Conservation (phyloP, 257 asterid species). For the Solanum tacnaense region DNA sequence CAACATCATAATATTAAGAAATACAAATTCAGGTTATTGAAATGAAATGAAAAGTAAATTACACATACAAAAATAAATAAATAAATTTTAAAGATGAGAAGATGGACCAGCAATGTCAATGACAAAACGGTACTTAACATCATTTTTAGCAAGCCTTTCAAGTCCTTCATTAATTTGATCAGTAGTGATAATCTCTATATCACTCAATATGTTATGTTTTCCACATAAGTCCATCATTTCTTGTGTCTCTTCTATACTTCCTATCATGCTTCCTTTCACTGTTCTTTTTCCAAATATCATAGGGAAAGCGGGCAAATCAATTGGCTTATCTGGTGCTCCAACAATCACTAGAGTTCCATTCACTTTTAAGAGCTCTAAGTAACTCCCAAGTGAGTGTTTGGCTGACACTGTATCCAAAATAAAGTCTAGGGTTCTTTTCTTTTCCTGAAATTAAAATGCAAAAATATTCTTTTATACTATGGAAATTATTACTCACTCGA, state of each 20-base stretch:
- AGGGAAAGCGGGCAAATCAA: conserved; percentile 74
- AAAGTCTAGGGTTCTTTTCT: conserved; percentile 55
- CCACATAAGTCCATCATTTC: conserved; percentile 82
- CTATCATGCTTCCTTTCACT: conserved; percentile 81
- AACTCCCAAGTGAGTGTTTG: conserved; percentile 60
- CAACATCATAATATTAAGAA: neutral
- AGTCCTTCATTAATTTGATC: conserved; percentile 53
- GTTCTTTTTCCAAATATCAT: conserved; percentile 72
- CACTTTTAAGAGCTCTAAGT: conserved; percentile 55
- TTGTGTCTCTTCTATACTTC: conserved; percentile 76
- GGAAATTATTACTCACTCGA: too few relatives aligned
- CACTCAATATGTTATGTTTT: conserved; percentile 55
- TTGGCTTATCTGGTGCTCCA: conserved; percentile 86
- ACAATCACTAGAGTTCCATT: conserved; percentile 65
- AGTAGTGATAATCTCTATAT: conserved; percentile 49
- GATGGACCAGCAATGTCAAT: conserved; percentile 45
- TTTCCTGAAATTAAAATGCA: conserved; percentile 17
- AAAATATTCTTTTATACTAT: neutral
- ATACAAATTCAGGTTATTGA: neutral
- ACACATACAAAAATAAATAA: neutral
- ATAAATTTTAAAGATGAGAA: neutral
- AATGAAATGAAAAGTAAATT: neutral
- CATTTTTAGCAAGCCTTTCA: conserved; percentile 53
- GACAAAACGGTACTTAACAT: conserved; percentile 85
- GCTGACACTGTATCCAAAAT: conserved; percentile 74